phyloP scores from a whole-genome alignment of 176 grass and related monocot genomes.

The Triticum dicoccoides region DNA sequence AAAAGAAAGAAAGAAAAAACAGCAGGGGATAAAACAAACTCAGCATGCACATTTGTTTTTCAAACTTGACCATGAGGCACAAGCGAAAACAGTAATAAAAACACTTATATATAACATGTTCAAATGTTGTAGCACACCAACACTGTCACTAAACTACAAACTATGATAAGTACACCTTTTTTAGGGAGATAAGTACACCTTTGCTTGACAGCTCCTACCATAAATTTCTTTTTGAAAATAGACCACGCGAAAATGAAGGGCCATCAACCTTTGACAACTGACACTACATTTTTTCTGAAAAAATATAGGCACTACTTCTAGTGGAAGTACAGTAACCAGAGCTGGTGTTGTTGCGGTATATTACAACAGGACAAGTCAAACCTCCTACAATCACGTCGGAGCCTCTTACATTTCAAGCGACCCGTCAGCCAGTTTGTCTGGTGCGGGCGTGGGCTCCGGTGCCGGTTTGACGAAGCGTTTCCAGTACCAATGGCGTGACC shows the following conservation, averaged over 20 bases:
- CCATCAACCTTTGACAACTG: not conserved
- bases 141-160: not conserved
- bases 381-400: too few species aligned
- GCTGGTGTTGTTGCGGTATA: not conserved
- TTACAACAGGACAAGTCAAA: not conserved
- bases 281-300: not conserved
- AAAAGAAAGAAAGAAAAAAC: too few species aligned
- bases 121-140: not conserved
- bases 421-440: not conserved
- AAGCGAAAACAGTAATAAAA: not conserved
- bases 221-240: not conserved
- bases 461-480: slow-evolving; percentile 27
- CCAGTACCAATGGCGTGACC: slow-evolving; percentile 55
- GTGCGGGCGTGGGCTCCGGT: too few species aligned
- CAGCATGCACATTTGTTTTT: too few species aligned
- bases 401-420: not conserved
- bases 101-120: not conserved
- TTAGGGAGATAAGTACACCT: not conserved
- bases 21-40: too few species aligned
- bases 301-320: too few species aligned
- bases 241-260: not conserved
- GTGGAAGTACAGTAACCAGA: not conserved
- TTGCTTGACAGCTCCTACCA: not conserved
- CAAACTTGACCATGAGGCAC: not conserved
- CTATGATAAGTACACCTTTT: not conserved